Conservation (phyloP, 352 stramenopile species). For the Peronospora belbahrii region DNA sequence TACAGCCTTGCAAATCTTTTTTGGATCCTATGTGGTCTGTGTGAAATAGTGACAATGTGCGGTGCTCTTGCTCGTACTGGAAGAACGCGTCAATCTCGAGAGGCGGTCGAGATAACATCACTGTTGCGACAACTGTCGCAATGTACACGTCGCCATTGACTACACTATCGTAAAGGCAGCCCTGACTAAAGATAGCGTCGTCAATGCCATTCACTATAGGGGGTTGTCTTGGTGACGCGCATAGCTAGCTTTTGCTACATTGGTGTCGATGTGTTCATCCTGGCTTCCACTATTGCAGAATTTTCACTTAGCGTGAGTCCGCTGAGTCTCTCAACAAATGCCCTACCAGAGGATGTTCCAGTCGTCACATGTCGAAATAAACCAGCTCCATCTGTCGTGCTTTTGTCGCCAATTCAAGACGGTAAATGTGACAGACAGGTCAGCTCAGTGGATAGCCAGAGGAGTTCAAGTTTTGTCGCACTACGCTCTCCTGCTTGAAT, state of each 20-base stretch:
- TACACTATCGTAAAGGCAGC: slow-evolving; percentile 28
- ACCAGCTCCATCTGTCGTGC: slow-evolving; percentile 7
- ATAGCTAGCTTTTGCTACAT: too few species aligned
- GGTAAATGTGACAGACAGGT: slow-evolving; percentile 5
- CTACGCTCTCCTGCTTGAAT: slow-evolving; percentile 13
- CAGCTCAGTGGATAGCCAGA: slow-evolving; percentile 1
- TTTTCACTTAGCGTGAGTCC: too few species aligned
- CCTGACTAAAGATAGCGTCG: slow-evolving; percentile 22
- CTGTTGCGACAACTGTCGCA: slow-evolving; percentile 29
- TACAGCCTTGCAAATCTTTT: slow-evolving; percentile 20
- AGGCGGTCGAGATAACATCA: slow-evolving; percentile 19
- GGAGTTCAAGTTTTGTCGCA: slow-evolving; percentile 12
- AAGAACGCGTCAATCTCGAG: slow-evolving; percentile 16
- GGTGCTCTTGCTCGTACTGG: slow-evolving; percentile 16
- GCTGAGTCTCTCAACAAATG: too few species aligned
- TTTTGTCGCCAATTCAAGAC: slow-evolving; percentile 16
- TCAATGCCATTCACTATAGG: slow-evolving; percentile 23
- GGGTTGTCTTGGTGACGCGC: slow-evolving; percentile 18
- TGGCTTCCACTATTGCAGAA: too few species aligned
- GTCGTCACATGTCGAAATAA: slow-evolving; percentile 4
- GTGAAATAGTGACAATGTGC: slow-evolving; percentile 25
- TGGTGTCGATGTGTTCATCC: too few species aligned
- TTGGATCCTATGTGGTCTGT: slow-evolving; percentile 18
- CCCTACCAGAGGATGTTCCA: too few species aligned
- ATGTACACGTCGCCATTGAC: slow-evolving; percentile 51